Conservation (phyloP, 441 rosid species). For the Pelargonium australe region DNA sequence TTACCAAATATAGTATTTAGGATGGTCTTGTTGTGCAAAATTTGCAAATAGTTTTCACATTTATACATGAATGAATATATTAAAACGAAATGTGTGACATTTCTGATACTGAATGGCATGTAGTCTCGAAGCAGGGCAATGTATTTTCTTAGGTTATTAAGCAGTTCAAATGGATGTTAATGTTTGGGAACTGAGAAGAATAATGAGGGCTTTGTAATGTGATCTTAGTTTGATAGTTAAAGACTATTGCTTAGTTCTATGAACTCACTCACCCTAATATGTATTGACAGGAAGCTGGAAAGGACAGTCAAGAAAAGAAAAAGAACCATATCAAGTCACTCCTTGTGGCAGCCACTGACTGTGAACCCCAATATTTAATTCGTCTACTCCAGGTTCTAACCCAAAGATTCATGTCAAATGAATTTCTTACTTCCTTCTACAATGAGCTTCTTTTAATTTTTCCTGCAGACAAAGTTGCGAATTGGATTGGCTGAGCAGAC, state of each 20-base stretch:
- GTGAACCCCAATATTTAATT: conserved; percentile 82
- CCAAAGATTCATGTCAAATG: conserved; percentile 14
- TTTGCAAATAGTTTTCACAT: neutral
- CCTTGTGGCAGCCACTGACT: conserved; percentile 89
- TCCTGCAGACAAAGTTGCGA: conserved; percentile 61
- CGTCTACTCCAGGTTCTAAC: conserved; percentile 82
- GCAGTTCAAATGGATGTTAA: neutral
- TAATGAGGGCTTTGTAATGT: neutral
- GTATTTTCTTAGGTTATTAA: neutral
- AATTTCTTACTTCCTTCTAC: conserved; percentile 11
- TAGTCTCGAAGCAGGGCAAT: neutral
- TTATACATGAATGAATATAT: neutral
- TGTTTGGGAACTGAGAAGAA: neutral
- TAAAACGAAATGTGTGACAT: neutral
- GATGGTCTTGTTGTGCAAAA: no score
- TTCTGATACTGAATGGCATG: neutral
- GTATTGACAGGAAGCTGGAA: conserved; percentile 66
- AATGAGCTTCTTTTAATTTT: conserved; percentile 13
- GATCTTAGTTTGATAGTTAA: neutral
- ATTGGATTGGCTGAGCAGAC: conserved; percentile 77
- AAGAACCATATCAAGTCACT: conserved; percentile 81
- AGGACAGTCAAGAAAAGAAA: conserved; percentile 90
- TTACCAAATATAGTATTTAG: neutral
- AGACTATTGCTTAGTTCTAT: conserved; percentile 4
- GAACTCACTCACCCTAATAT: conserved; percentile 7